Percentiles rank a stretch among this genome's conserved stretches.
phyloP scores from a whole-genome alignment of 148 eudicot genomes.

The Chenopodium album region DNA sequence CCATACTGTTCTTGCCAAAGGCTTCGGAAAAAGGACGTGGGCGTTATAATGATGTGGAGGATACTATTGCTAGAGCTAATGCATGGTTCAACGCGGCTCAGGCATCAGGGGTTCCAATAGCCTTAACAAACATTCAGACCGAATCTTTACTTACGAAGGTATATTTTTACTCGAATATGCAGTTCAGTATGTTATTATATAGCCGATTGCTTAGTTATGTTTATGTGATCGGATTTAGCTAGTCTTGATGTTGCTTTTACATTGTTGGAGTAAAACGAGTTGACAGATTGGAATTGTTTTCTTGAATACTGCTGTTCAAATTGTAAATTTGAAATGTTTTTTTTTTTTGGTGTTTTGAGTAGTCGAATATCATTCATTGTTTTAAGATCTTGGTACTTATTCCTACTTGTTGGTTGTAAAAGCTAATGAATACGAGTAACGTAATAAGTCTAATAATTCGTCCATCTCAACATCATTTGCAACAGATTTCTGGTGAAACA shows the following conservation, averaged over 20 bases:
- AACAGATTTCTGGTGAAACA: slow-evolving; percentile 78
- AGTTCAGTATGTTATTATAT: not conserved
- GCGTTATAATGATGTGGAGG: slow-evolving; percentile 69
- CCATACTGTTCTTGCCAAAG: slow-evolving; percentile 73
- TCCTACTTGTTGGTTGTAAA: not conserved
- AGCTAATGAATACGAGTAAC: not conserved
- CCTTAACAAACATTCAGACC: slow-evolving; percentile 70
- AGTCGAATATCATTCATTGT: no score
- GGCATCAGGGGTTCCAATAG: slow-evolving; percentile 63
- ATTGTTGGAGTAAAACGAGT: no score
- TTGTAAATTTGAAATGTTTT: not conserved
- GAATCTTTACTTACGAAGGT: slow-evolving; percentile 94
- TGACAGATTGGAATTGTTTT: no score
- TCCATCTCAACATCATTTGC: not conserved
- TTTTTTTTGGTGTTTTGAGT: not conserved
- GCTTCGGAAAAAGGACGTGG: slow-evolving; percentile 39
- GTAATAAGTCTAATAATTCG: not conserved
- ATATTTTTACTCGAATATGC: not conserved
- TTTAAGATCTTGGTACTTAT: not conserved
- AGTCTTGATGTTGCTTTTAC: no score
- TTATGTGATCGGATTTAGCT: no score
- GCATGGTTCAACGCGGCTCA: slow-evolving; percentile 77
- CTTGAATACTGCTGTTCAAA: not conserved
- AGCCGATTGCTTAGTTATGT: no score
- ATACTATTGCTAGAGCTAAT: slow-evolving; percentile 80